These are phyloP conservation scores for Daucus carota DNA, from an alignment of 129 eudicot species.

Conservation along the genomic window DNA sequence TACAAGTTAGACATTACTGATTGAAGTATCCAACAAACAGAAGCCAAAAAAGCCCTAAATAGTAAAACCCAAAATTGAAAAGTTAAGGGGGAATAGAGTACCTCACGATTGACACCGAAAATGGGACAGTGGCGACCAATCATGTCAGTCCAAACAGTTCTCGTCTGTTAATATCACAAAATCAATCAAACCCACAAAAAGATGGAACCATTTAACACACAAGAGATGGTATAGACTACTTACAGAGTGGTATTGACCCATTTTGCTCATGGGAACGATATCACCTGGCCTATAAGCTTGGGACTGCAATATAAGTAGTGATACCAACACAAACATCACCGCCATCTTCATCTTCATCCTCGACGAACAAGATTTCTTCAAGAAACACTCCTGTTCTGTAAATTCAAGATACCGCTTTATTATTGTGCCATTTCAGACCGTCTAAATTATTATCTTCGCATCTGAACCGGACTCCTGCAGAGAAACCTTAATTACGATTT, in stretches of 20 bases:
- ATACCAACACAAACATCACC: constrained; percentile 6
- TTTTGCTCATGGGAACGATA: constrained; percentile 88
- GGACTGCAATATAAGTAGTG: constrained; percentile 23
- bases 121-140: constrained; percentile 94
- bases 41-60: background rate
- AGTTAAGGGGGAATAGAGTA: constrained; percentile 3
- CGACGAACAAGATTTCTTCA: background rate
- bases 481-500: too few relatives aligned
- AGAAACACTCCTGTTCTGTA: background rate
- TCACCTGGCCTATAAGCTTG: constrained; percentile 87
- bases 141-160: constrained; percentile 98
- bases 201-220: too few relatives aligned
- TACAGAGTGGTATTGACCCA: constrained; percentile 88
- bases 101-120: constrained; percentile 98
- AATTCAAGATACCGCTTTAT: too few relatives aligned
- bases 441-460: too few relatives aligned
- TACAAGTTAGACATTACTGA: background rate
- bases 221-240: too few relatives aligned
- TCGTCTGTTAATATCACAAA: constrained; percentile 37
- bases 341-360: background rate
- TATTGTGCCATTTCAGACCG: too few relatives aligned
- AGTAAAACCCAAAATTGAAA: background rate
- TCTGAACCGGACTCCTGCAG: too few relatives aligned
- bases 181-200: constrained; percentile 1
- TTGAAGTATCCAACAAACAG: background rate